Evolutionary conservation across 2,329 filamentous ascomycete species (phyloP), one percentile per base, ranked within the genome.

Genomic region (Orbilia blumenaviensis): DNA sequence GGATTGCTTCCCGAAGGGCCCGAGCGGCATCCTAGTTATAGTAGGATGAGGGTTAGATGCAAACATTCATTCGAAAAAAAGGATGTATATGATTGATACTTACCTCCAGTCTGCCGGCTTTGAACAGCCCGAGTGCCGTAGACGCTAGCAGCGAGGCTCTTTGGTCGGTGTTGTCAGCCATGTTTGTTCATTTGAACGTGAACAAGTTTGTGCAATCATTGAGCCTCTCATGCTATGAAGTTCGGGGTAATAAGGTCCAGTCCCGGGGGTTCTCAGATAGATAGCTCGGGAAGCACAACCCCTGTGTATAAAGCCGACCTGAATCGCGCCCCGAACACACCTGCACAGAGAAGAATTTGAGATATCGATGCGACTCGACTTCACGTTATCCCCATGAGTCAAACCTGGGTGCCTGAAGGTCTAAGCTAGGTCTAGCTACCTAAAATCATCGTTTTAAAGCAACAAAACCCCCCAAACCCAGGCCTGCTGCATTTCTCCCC

Each of bases 1-100:
- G 77, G 48, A 81, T 79, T 21, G 80, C 80, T 63, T 80, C 79
- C 29, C 79, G 78, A 16, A 81, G 75, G 16, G 79, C 78, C 48
- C 79, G 74, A 38, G 78, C 73, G 25, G 79, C 80, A 36, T 81
- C 80, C 80, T 81, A 61, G 14, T 38, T 34, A 46, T 46, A 23
- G 1, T 10, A 8, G 25, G 42, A 42, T 48, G 23, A 25, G 34
- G 16, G 36, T 42, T 54, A 63, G 23, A 58, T 16, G 38, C 18
- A 16, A 10, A 60, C 36, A 21, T 29, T 38, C 29, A 21, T n/a
- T 34, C 23, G 12, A 27, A 18, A 46, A 41, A 63, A 32, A n/a
- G n/a, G n/a, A n/a, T n/a, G n/a, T n/a, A n/a, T n/a, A n/a, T n/a
- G n/a, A n/a, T n/a, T n/a, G n/a, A n/a, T n/a, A n/a, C n/a, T 44